A percentile compares a stretch with the other conserved stretches of the same genome.
These are phyloP conservation scores for Pseudogymnoascus sp. DNA, from an alignment of 2,329 filamentous ascomycete species.

Conservation along the genomic window DNA sequence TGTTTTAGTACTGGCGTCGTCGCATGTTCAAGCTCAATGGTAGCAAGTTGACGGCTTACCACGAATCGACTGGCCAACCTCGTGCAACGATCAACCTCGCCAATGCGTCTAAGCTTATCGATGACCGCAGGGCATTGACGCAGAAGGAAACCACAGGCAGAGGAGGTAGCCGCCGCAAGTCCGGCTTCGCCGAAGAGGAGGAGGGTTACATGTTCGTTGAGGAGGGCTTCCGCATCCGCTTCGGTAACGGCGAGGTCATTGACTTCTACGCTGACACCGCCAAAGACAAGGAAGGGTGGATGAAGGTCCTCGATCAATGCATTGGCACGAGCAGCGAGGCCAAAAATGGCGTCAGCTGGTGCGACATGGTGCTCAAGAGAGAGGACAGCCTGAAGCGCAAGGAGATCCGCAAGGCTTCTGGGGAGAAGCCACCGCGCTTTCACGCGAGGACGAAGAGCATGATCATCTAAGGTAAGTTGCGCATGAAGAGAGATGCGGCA, in stretches of 20 bases:
- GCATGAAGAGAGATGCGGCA: background rate
- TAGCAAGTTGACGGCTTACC: slow-evolving; percentile 87
- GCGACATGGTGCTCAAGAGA: slow-evolving; percentile 58
- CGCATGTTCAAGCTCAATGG: slow-evolving; percentile 94
- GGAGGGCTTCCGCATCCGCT: slow-evolving; percentile 96
- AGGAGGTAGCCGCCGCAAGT: slow-evolving; percentile 76
- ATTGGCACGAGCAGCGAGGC: slow-evolving; percentile 42
- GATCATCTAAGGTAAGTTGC: slow-evolving; percentile 17
- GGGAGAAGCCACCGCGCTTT: slow-evolving; percentile 15
- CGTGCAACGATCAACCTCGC: slow-evolving; percentile 94
- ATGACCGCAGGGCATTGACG: slow-evolving; percentile 77
- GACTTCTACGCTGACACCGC: slow-evolving; percentile 94
- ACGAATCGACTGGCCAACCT: slow-evolving; percentile 90
- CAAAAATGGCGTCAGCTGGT: slow-evolving; percentile 54
- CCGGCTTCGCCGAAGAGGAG: slow-evolving; percentile 94
- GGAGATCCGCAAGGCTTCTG: slow-evolving; percentile 8
- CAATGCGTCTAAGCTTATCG: slow-evolving; percentile 88
- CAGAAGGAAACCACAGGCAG: slow-evolving; percentile 76
- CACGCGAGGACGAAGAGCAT: slow-evolving; percentile 29
- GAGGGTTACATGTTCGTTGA: slow-evolving; percentile 99
- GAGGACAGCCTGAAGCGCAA: slow-evolving; percentile 37
- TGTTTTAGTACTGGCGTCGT: slow-evolving; percentile 81
- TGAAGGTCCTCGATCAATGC: slow-evolving; percentile 76
- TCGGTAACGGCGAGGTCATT: slow-evolving; percentile 96
- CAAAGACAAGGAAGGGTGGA: slow-evolving; percentile 88